These are phyloP conservation scores for Rhododendron kiyosumense DNA, from an alignment of 148 eudicot genomes.

Conservation along the genomic window DNA sequence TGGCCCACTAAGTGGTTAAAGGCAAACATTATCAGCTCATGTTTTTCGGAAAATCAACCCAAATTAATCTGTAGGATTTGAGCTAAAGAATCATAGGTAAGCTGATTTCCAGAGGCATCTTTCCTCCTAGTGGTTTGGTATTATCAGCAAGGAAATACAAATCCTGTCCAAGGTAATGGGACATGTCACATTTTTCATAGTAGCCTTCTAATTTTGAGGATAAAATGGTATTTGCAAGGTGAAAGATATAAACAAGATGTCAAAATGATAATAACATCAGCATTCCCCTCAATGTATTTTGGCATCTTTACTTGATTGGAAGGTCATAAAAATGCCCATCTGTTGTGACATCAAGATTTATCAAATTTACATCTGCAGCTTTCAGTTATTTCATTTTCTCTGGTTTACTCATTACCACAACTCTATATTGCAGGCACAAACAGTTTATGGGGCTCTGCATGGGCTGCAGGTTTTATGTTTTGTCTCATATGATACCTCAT, in stretches of 20 bases:
- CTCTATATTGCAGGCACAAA: slow-evolving; percentile 60
- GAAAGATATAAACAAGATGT: neutral
- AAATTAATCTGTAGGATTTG: neutral
- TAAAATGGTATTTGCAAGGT: neutral
- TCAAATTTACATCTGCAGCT: neutral
- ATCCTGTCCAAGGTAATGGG: neutral
- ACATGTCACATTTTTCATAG: neutral
- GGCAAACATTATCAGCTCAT: neutral
- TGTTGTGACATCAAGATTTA: neutral
- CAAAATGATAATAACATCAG: neutral
- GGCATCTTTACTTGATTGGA: neutral
- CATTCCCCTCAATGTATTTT: neutral
- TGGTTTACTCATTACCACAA: neutral
- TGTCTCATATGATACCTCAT: neutral
- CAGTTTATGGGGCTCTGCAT: slow-evolving; percentile 93
- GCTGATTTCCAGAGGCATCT: neutral
- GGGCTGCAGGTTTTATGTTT: slow-evolving; percentile 66
- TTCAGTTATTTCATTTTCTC: neutral
- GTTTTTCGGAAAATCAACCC: neutral
- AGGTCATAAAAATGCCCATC: neutral
- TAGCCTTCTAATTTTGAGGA: neutral
- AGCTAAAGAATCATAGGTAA: neutral
- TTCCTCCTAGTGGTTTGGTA: neutral
- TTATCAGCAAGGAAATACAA: neutral
- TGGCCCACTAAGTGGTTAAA: neutral